phyloP scores from a whole-genome alignment of 2,329 filamentous ascomycete species.

The Colletotrichum limetticola region DNA sequence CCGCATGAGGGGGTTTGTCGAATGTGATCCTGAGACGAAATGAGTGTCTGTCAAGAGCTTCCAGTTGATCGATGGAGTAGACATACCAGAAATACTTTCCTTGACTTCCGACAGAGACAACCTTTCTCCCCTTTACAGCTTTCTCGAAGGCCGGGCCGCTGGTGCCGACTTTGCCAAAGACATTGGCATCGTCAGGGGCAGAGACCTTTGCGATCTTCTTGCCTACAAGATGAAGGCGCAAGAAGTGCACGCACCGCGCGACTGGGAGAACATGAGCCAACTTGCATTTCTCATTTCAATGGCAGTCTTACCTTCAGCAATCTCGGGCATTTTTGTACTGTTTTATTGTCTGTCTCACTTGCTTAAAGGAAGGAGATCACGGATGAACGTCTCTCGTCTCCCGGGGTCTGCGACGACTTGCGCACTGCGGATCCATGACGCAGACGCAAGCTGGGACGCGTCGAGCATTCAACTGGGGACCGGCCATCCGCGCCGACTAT shows the following conservation, averaged over 20 bases:
- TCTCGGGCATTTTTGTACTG: slow-evolving; percentile 65
- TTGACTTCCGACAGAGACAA: slow-evolving; percentile 78
- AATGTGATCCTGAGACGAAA: slow-evolving; percentile 57
- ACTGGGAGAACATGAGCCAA: slow-evolving; percentile 58
- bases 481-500: background rate
- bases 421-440: slow-evolving; percentile 6
- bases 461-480: background rate
- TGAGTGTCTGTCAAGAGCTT: background rate
- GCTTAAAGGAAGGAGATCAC: background rate
- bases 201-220: slow-evolving; percentile 78
- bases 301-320: slow-evolving; percentile 63
- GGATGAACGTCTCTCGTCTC: background rate
- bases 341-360: background rate
- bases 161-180: slow-evolving; percentile 93
- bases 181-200: slow-evolving; percentile 81
- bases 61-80: rapidly evolving
- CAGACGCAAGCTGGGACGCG: background rate
- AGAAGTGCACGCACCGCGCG: slow-evolving; percentile 85
- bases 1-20: slow-evolving; percentile 82
- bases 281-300: background rate
- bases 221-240: slow-evolving; percentile 85
- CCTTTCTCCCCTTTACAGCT: slow-evolving; percentile 79
- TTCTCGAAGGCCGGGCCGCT: slow-evolving; percentile 79
- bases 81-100: slow-evolving; percentile 94
- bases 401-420: background rate